Evolutionary conservation across 148 eudicot genomes (phyloP).

Genomic region (Simmondsia chinensis): DNA sequence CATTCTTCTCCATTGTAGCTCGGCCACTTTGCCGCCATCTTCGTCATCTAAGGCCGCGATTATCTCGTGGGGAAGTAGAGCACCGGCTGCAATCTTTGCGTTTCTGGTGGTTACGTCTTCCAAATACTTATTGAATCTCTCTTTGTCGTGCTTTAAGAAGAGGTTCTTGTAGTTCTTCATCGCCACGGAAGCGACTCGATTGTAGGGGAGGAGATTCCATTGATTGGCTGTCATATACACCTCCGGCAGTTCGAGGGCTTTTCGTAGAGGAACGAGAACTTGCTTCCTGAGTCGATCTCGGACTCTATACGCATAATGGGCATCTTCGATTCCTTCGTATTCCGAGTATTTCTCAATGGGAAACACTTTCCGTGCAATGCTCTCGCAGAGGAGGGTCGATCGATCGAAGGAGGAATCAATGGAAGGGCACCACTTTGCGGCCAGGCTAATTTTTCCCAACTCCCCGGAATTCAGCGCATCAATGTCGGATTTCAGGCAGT

Average conservation of each 20-base stretch:
- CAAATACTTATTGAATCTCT: background rate
- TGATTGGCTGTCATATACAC: background rate
- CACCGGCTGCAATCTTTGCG: background rate
- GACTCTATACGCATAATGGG: background rate
- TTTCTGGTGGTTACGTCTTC: background rate
- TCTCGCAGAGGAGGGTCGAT: slow-evolving; percentile 21
- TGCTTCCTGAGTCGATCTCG: background rate
- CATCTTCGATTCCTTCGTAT: slow-evolving; percentile 2
- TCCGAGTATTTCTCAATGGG: background rate
- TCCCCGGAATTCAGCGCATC: slow-evolving; percentile 7
- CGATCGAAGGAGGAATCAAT: slow-evolving; percentile 22
- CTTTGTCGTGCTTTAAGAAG: background rate
- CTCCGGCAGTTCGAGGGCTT: background rate
- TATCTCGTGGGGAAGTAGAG: too few relatives aligned
- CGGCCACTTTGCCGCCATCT: slow-evolving; percentile 4
- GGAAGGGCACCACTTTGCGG: slow-evolving; percentile 33
- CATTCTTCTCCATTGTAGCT: slow-evolving; percentile 18
- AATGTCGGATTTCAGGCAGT: slow-evolving; percentile 13
- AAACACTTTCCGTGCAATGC: slow-evolving; percentile 13
- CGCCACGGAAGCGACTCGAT: background rate
- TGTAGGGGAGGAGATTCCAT: background rate
- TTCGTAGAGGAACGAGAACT: slow-evolving; percentile 2
- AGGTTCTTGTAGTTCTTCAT: slow-evolving; percentile 2
- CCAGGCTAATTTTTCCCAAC: slow-evolving; percentile 11
- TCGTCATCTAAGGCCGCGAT: too few relatives aligned